Evolutionary conservation across 2,329 filamentous ascomycete genomes (phyloP).

Genomic region (Aspergillus sp.): DNA sequence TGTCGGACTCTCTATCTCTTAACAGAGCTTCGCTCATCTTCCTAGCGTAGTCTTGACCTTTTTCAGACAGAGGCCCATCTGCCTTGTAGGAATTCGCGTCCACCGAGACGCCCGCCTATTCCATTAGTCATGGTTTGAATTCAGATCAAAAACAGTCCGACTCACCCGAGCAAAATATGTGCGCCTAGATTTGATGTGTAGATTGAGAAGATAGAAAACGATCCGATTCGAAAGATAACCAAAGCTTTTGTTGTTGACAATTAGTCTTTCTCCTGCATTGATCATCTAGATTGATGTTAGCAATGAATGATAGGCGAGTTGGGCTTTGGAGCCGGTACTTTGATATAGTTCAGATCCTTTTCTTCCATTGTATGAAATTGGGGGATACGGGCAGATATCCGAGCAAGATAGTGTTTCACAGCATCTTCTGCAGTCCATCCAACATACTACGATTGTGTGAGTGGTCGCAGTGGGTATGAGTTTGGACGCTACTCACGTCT

Average conservation of each 20-base stretch:
- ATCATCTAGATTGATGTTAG: conserved; percentile 68
- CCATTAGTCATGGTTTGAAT: neutral
- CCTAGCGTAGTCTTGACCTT: conserved; percentile 78
- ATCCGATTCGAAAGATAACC: conserved; percentile 96
- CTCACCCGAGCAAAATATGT: conserved; percentile 84
- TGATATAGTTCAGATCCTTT: conserved; percentile 92
- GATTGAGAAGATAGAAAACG: conserved; percentile 95
- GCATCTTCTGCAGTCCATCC: conserved; percentile 92
- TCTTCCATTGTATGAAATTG: conserved; percentile 98
- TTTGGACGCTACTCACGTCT: conserved; percentile 67
- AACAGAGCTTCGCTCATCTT: conserved; percentile 86
- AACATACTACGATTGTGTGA: conserved; percentile 65
- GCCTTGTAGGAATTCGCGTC: conserved; percentile 91
- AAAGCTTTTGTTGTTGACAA: conserved; percentile 96
- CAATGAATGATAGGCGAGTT: neutral
- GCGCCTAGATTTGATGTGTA: conserved; percentile 93
- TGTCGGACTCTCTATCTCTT: conserved; percentile 81
- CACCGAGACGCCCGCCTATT: conserved; percentile 74
- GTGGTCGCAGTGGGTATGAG: conserved; percentile 15
- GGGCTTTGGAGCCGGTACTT: conserved; percentile 49
- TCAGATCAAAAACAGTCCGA: neutral
- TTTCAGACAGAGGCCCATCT: conserved; percentile 80
- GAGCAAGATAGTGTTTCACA: conserved; percentile 84
- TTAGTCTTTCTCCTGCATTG: conserved; percentile 89
- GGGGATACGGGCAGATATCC: conserved; percentile 91